Evolutionary conservation across 352 stramenopile species (phyloP).

Genomic region (Globisporangium ultimum): DNA sequence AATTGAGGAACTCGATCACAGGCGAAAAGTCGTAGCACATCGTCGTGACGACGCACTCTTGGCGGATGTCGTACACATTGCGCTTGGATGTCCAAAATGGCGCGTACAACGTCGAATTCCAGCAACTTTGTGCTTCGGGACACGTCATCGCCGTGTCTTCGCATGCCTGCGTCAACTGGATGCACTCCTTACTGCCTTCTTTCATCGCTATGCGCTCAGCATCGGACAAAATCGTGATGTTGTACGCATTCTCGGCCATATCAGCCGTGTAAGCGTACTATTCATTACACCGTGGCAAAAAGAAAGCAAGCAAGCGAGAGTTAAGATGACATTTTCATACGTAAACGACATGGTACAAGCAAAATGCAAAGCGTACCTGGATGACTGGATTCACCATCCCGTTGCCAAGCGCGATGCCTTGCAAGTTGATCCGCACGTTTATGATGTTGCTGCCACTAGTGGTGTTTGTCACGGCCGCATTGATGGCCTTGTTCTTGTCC

Average conservation of each 20-base stretch:
- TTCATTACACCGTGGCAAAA: background rate
- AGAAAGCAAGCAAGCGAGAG: background rate
- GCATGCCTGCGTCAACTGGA: conserved; percentile 30
- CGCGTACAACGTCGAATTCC: conserved; percentile 32
- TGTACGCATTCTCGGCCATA: conserved; percentile 58
- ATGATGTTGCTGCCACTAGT: conserved; percentile 2
- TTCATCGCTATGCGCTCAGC: conserved; percentile 32
- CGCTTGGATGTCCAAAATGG: conserved; percentile 31
- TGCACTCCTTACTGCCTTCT: conserved; percentile 30
- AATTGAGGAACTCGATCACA: conserved; percentile 1
- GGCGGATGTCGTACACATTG: conserved; percentile 65
- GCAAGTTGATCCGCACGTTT: conserved; percentile 29
- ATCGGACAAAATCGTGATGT: conserved; percentile 33
- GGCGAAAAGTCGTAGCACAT: conserved; percentile 5
- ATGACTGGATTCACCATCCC: conserved; percentile 38
- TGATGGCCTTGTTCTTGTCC: conserved; percentile 26
- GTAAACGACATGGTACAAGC: background rate
- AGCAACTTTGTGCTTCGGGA: conserved; percentile 32
- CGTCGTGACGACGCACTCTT: conserved; percentile 12
- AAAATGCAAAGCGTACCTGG: conserved; percentile 16
- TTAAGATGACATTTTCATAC: background rate
- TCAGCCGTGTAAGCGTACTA: conserved; percentile 43
- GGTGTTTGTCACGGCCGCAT: background rate
- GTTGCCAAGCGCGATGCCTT: conserved; percentile 56
- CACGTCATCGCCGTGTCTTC: conserved; percentile 21